Evolutionary conservation across 2,329 filamentous ascomycete genomes (phyloP).

Genomic region (Arthrobotrys musiformis): DNA sequence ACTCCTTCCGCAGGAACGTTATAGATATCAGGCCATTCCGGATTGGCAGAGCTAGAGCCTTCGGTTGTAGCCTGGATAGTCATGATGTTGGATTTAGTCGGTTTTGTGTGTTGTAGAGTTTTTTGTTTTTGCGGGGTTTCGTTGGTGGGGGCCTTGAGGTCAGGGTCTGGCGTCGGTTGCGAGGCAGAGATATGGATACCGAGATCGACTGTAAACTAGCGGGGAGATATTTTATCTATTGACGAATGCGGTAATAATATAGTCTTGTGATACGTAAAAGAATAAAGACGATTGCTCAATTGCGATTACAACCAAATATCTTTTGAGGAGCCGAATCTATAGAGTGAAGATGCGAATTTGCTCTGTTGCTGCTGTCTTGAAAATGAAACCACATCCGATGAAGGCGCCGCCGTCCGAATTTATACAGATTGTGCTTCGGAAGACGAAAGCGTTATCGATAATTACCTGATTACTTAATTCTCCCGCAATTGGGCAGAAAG

Average conservation of each 20-base stretch:
- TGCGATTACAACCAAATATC: too few species aligned
- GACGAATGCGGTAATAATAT: background rate
- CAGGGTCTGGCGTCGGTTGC: conserved; percentile 5
- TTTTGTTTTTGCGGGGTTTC: conserved; percentile 6
- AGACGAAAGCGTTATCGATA: background rate
- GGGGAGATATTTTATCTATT: too few species aligned
- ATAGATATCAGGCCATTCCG: conserved; percentile 19
- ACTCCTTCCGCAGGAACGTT: conserved; percentile 44
- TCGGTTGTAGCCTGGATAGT: conserved; percentile 21
- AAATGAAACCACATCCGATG: background rate
- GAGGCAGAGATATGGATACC: background rate
- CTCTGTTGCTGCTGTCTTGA: background rate
- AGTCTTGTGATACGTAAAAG: background rate
- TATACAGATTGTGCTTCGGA: conserved; percentile 1
- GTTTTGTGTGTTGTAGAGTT: background rate
- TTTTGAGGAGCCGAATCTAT: background rate
- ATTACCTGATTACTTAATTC: background rate
- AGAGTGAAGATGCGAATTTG: background rate
- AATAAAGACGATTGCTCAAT: background rate
- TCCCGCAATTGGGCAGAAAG: background rate
- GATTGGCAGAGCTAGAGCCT: conserved; percentile 11
- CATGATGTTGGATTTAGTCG: conserved; percentile 1
- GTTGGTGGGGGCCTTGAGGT: background rate
- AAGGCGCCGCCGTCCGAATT: background rate
- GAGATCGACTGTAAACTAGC: background rate